Percentiles rank a stretch among this genome's conserved stretches.
Conservation (phyloP, 208 protist species). For the Acanthamoeba triangularis region DNA sequence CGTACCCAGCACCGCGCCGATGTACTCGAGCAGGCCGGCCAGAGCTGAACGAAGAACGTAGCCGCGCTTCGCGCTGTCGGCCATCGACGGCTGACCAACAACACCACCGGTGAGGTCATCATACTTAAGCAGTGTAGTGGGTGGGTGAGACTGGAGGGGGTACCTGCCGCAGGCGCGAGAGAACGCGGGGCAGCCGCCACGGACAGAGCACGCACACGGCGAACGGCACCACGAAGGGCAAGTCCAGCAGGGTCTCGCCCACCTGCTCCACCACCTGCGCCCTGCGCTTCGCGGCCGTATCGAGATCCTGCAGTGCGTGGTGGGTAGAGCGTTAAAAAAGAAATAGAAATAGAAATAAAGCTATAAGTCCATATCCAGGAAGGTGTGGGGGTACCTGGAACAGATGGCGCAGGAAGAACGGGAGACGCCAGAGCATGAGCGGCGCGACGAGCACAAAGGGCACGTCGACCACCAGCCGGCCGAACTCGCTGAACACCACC, state of each 20-base stretch:
- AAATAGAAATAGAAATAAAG: background rate
- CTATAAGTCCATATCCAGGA: no score
- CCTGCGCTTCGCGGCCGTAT: background rate
- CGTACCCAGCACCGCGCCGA: background rate
- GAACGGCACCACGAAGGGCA: background rate
- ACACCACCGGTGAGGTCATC: no score
- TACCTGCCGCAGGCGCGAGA: background rate
- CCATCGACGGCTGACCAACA: background rate
- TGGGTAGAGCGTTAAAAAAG: no score
- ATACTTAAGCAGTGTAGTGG: background rate
- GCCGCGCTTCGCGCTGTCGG: background rate
- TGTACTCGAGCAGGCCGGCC: background rate
- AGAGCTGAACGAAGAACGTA: background rate
- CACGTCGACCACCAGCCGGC: background rate
- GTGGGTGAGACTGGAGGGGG: no score
- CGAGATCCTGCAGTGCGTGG: background rate
- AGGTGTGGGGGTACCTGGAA: background rate
- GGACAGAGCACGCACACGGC: slow-evolving; percentile 1
- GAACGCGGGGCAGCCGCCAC: background rate
- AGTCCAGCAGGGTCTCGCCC: background rate
- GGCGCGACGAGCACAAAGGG: background rate
- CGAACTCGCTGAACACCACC: slow-evolving; percentile 3
- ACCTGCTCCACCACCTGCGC: background rate
- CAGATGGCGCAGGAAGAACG: background rate
- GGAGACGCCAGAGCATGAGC: slow-evolving; percentile 45